phyloP scores from a whole-genome alignment of 257 asterid species.

The Sherardia arvensis region DNA sequence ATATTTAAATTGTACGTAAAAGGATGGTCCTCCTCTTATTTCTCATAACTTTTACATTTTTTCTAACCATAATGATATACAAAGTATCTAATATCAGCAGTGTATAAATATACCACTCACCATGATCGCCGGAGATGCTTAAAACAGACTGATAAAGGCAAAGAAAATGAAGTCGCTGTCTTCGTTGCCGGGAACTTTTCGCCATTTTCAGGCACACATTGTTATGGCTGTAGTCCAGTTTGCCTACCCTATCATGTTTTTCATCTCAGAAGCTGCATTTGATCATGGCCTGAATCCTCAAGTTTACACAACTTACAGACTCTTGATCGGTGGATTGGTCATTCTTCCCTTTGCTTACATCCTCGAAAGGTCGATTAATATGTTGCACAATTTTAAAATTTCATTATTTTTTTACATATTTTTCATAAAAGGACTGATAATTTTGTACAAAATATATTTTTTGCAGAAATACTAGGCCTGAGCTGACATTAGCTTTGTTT shows the following conservation, averaged over 20 bases:
- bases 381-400: neutral
- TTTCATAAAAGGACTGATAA: neutral
- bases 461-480: slow-evolving; percentile 57
- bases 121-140: neutral
- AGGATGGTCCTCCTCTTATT: no score
- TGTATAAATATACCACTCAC: no score
- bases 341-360: slow-evolving; percentile 66
- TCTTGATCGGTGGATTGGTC: slow-evolving; percentile 33
- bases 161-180: slow-evolving; percentile 10
- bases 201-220: slow-evolving; percentile 50
- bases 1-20: no score
- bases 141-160: slow-evolving; percentile 5
- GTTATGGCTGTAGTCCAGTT: slow-evolving; percentile 58
- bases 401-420: neutral
- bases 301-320: slow-evolving; percentile 62
- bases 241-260: slow-evolving; percentile 43
- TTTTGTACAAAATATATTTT: no score
- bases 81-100: no score
- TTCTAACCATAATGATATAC: no score
- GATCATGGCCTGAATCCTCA: slow-evolving; percentile 67
- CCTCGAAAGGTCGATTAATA: slow-evolving; percentile 42
- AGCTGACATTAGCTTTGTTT: slow-evolving; percentile 38
- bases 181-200: slow-evolving; percentile 8
- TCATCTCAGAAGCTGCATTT: slow-evolving; percentile 70
- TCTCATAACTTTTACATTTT: no score